A percentile compares a stretch with the other conserved stretches of the same genome.
Conservation (phyloP, 768 basidiomycete genomes). For the Hypholoma fasciculare region DNA sequence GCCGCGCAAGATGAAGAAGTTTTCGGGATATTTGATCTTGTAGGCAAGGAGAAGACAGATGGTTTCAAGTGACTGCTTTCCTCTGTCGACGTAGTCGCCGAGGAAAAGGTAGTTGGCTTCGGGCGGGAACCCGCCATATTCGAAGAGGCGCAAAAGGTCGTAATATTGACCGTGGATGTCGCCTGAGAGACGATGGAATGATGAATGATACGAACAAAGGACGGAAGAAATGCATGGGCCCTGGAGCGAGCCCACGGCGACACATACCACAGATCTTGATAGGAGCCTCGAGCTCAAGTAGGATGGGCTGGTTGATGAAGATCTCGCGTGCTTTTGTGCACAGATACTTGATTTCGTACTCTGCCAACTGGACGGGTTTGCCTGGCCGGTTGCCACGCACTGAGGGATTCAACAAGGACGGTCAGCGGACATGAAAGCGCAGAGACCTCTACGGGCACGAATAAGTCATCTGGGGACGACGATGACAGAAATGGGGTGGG, state of each 20-base stretch:
- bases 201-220: constrained; percentile 19
- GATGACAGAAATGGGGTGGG: background rate
- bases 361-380: constrained; percentile 96
- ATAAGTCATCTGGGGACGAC: constrained; percentile 3
- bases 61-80: constrained; percentile 99
- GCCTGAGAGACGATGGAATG: constrained; percentile 47
- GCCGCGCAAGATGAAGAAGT: constrained; percentile 98
- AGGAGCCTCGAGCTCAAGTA: constrained; percentile 96
- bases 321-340: constrained; percentile 99
- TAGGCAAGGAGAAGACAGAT: constrained; percentile 98
- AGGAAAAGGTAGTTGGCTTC: constrained; percentile 99
- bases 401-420: constrained; percentile 22
- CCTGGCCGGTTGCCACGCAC: constrained; percentile 98
- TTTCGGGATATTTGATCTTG: constrained; percentile 99
- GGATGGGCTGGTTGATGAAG: constrained; percentile 98
- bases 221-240: background rate
- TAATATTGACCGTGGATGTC: constrained; percentile 99
- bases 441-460: constrained; percentile 3
- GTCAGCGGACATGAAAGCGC: constrained; percentile 19
- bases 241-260: background rate
- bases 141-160: constrained; percentile 95
- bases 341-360: constrained; percentile 99
- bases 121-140: constrained; percentile 99
- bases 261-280: constrained; percentile 98
- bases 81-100: constrained; percentile 98